Percentiles rank a stretch among this genome's conserved stretches.
These are phyloP conservation scores for Nymphaea thermarum DNA, from an alignment of 164 flowering plant genomes.

Conservation along the genomic window DNA sequence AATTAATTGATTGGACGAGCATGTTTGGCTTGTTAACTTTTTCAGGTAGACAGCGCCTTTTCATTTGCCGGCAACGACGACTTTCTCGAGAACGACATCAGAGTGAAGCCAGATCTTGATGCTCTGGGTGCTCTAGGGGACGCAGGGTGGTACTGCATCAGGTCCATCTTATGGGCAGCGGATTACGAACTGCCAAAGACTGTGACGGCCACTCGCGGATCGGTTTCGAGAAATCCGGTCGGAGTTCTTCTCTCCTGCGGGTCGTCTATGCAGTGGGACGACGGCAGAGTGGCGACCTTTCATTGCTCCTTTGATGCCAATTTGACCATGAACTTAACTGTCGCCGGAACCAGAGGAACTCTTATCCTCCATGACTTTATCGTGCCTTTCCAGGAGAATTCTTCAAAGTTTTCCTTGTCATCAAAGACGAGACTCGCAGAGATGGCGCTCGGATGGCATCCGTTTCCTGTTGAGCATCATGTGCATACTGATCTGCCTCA, in stretches of 20 bases:
- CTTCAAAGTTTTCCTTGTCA: constrained; percentile 10
- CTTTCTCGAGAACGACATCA: constrained; percentile 23
- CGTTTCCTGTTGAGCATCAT: constrained; percentile 13
- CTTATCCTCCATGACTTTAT: constrained; percentile 19
- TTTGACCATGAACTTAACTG: constrained; percentile 21
- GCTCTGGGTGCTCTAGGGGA: constrained; percentile 35
- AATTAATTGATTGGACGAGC: too few relatives aligned
- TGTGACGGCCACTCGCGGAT: constrained; percentile 19
- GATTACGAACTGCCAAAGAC: constrained; percentile 27
- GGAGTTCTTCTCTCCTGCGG: constrained; percentile 30
- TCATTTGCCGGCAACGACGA: constrained; percentile 5
- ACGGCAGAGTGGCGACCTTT: constrained; percentile 27
- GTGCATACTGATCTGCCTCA: constrained; percentile 24
- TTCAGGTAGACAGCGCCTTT: constrained; percentile 22
- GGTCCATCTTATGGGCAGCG: constrained; percentile 30
- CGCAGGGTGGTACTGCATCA: constrained; percentile 35
- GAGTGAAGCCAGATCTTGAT: constrained; percentile 34
- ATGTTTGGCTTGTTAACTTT: background rate
- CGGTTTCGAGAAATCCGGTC: constrained; percentile 11
- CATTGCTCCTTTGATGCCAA: constrained; percentile 25
- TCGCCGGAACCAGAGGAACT: constrained; percentile 17
- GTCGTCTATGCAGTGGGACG: constrained; percentile 24
- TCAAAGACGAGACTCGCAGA: constrained; percentile 12
- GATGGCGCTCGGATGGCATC: constrained; percentile 14
- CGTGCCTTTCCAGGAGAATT: constrained; percentile 15